Percentiles rank a stretch among this genome's conserved stretches.
Evolutionary conservation across 2,329 filamentous ascomycete species (phyloP).

Genomic region (Fusarium pseudonygamai): DNA sequence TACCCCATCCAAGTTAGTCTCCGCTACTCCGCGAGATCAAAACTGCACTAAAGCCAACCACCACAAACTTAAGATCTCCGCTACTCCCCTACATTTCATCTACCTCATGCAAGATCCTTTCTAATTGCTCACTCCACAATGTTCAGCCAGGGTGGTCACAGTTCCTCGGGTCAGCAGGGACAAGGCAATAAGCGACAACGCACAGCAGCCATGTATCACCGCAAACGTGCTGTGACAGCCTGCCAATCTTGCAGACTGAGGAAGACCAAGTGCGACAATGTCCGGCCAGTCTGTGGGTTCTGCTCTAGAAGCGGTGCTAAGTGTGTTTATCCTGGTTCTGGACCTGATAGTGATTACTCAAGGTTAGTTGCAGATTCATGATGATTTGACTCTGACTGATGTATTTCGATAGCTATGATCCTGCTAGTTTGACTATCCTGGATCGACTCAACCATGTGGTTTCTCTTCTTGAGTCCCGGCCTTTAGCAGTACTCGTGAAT

Average conservation of each 20-base stretch:
- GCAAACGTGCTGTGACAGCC: slow-evolving; percentile 2
- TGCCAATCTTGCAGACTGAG: slow-evolving; percentile 21
- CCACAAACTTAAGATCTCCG: not conserved
- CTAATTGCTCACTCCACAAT: not conserved
- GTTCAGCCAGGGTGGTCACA: not conserved
- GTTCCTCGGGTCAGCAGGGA: not conserved
- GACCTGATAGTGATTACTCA: not conserved
- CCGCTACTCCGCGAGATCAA: not conserved
- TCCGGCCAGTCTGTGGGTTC: slow-evolving; percentile 1
- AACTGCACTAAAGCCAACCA: not conserved
- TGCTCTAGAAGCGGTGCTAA: not conserved
- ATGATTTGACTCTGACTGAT: accelerated
- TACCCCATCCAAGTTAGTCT: not conserved
- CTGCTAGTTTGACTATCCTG: not conserved
- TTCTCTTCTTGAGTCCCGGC: not conserved
- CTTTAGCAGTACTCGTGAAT: not conserved
- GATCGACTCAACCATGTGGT: not conserved
- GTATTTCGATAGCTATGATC: not conserved
- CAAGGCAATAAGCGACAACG: not conserved
- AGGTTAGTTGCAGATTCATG: not conserved
- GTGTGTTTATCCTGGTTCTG: slow-evolving; percentile 1
- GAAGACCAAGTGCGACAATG: slow-evolving; percentile 25
- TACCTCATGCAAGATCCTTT: not conserved
- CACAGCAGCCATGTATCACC: not conserved
- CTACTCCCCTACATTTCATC: not conserved